These are phyloP conservation scores for Basidiobolus meristosporus DNA, from an alignment of 371 early-diverging fungal genomes.

Conservation along the genomic window DNA sequence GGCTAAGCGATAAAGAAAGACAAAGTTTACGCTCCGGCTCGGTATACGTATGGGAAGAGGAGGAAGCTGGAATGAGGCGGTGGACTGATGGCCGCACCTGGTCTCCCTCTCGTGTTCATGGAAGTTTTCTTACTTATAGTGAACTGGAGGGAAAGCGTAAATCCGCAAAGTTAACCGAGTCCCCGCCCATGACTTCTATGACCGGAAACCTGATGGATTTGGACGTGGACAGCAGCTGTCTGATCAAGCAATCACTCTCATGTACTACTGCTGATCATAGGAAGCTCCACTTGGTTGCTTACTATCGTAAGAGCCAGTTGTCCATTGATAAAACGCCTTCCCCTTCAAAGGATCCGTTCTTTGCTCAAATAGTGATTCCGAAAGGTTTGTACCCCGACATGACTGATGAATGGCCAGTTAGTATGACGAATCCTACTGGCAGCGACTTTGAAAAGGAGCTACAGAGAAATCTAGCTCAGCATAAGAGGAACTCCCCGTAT, in stretches of 20 bases:
- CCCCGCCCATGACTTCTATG: not conserved
- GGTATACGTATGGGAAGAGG: conserved; percentile 74
- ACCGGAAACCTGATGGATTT: too few species aligned
- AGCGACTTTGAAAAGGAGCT: too few species aligned
- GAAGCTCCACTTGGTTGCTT: conserved; percentile 69
- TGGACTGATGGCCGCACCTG: conserved; percentile 86
- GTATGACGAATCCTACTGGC: too few species aligned
- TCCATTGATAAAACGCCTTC: conserved; percentile 15
- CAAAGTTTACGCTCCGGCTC: conserved; percentile 58
- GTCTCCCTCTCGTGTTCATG: conserved; percentile 69
- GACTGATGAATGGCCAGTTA: too few species aligned
- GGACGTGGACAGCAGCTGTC: too few species aligned
- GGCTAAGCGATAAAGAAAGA: conserved; percentile 61
- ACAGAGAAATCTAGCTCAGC: too few species aligned
- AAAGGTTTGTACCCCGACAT: conserved; percentile 32
- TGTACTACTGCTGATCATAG: conserved; percentile 55
- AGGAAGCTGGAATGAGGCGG: conserved; percentile 70
- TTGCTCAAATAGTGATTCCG: conserved; percentile 20
- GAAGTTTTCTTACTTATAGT: conserved; percentile 59
- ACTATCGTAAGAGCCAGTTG: conserved; percentile 56
- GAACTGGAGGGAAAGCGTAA: too few species aligned
- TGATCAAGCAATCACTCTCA: conserved; percentile 72
- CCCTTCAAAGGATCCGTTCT: conserved; percentile 20
- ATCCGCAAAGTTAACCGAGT: conserved; percentile 36
- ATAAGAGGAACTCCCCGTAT: too few species aligned